A percentile compares a stretch with the other conserved stretches of the same genome.
phyloP scores from a whole-genome alignment of 352 stramenopile genomes.

The Phytopythium cucurbitacearum region DNA sequence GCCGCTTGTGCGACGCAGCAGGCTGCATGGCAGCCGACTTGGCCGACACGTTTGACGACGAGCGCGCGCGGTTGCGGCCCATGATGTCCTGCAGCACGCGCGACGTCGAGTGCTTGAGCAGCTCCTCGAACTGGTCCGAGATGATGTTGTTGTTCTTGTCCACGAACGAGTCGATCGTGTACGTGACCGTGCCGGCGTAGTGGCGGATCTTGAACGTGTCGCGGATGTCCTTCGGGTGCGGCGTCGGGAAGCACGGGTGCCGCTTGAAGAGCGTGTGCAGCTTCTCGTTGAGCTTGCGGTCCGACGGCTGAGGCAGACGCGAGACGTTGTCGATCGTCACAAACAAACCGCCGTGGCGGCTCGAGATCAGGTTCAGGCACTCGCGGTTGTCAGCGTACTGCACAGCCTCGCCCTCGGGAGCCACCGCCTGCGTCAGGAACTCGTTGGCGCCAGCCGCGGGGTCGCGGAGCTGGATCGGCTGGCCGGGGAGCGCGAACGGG shows the following conservation, averaged over 20 bases:
- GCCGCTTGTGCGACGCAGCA: conserved; percentile 37
- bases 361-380: conserved; percentile 82
- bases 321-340: conserved; percentile 84
- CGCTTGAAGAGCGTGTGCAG: conserved; percentile 81
- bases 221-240: conserved; percentile 79
- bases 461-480: conserved; percentile 14
- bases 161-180: conserved; percentile 84
- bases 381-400: conserved; percentile 84
- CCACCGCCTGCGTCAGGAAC: conserved; percentile 33
- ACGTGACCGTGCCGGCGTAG: conserved; percentile 80
- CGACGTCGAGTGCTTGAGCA: conserved; percentile 76
- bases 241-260: conserved; percentile 77
- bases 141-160: conserved; percentile 92
- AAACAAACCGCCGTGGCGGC: conserved; percentile 76
- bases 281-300: conserved; percentile 84
- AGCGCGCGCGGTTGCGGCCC: conserved; percentile 38
- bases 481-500: conserved; percentile 34
- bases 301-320: conserved; percentile 79
- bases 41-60: conserved; percentile 33
- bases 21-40: conserved; percentile 36
- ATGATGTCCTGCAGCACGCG: conserved; percentile 69
- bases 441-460: conserved; percentile 7
- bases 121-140: conserved; percentile 84
- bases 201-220: conserved; percentile 86
- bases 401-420: conserved; percentile 43